Base-by-base conservation (phyloP, 805 yeast species). In the Suhomyces vadensis region DNA sequence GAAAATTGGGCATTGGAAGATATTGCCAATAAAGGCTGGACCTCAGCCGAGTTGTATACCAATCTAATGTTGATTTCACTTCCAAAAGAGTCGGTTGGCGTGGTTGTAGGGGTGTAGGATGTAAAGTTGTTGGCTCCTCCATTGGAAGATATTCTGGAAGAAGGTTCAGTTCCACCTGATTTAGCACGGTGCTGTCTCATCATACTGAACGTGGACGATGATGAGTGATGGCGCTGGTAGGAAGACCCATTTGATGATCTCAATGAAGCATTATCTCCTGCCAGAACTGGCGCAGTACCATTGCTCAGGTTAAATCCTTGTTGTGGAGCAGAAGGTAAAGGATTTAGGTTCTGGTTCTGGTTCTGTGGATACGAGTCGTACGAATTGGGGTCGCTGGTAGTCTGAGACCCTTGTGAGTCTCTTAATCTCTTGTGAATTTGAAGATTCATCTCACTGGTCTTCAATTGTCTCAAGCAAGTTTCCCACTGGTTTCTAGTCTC, bases 401-500 rank as follows among this genome's bases (percentile, higher is more conserved):
- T 55, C 20, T 47, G 50, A 8, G 64, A 58, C 1, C 58, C 65
- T 31, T 58, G 70, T 24, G 69, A 61, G 43, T 68, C 71, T 43
- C 73, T 57, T 26, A 65, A 47, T 48, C 62, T 63, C 48, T 62
- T 61, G 44, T 68, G 72, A 24, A 68, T 55, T 47, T 64, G 74
- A 41, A 47, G 56, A 44, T 64, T 67, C 71, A 71, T 67, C 50
- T 70, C 75, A 47, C 54, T 60, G 6, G 74, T 57, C 47, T 70
- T 75, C 42, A 81, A 63, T 37, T 61, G 65, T 47, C 82, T 76
- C 49, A 86, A 72, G 49, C 89, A 78, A 2, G 70, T 61, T 46
- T 80, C 88, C 98, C 98, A 94, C 61, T 85, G 92, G 46, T 76
- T 77, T 51, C 95, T 74, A 13, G 75, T 74, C 61, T 94, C 98